phyloP scores from a whole-genome alignment of 306 rosid genomes.

The Cucurbita moschata region DNA sequence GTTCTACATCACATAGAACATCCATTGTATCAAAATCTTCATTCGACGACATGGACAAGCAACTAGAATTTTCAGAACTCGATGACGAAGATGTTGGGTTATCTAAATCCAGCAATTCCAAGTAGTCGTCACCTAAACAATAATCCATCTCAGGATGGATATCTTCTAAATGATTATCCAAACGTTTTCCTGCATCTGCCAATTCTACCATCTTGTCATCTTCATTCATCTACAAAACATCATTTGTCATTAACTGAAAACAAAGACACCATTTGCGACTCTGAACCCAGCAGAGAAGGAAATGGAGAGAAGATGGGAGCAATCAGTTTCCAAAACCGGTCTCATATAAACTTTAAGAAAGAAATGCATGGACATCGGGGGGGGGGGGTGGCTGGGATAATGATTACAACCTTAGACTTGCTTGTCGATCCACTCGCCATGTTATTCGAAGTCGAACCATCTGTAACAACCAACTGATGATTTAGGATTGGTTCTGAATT shows the following conservation, averaged over 20 bases:
- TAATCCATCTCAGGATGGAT: slow-evolving; percentile 6
- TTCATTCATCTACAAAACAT: slow-evolving; percentile 14
- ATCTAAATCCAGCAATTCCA: slow-evolving; percentile 29
- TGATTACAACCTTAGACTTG: slow-evolving; percentile 13
- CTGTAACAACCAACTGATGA: background rate
- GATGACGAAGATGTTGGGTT: slow-evolving; percentile 16
- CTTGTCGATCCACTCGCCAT: slow-evolving; percentile 13
- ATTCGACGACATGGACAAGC: slow-evolving; percentile 24
- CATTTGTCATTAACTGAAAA: slow-evolving; percentile 1
- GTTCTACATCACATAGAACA: slow-evolving; percentile 16
- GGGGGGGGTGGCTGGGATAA: background rate
- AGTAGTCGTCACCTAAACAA: slow-evolving; percentile 17
- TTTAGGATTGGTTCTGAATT: background rate
- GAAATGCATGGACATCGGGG: background rate
- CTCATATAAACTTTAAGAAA: background rate
- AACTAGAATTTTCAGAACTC: slow-evolving; percentile 29
- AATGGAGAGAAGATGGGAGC: background rate
- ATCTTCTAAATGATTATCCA: slow-evolving; percentile 1
- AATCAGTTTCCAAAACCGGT: background rate
- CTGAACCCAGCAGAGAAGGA: background rate
- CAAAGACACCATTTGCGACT: background rate
- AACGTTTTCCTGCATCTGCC: slow-evolving; percentile 7
- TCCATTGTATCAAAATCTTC: slow-evolving; percentile 21
- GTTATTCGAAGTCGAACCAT: background rate
- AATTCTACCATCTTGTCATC: slow-evolving; percentile 4